Evolutionary conservation across 331 rosid species (phyloP).

Genomic region (Phaseolus coccineus): DNA sequence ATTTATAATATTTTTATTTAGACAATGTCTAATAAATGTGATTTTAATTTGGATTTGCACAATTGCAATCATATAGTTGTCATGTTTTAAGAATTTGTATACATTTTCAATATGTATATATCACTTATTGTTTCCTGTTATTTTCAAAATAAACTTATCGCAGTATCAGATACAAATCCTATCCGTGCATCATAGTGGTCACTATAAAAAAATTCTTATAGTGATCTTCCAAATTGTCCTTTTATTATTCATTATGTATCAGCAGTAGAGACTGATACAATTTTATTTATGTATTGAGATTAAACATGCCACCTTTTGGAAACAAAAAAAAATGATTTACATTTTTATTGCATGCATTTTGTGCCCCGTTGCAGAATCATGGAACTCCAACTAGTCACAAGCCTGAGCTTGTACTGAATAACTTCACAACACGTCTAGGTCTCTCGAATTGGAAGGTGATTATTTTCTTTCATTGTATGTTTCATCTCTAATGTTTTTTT

Average conservation of each 20-base stretch:
- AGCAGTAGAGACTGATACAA: constrained; percentile 8
- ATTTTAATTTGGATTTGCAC: no score
- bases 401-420: constrained; percentile 89
- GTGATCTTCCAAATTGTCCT: constrained; percentile 14
- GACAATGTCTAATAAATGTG: no score
- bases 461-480: constrained; percentile 19
- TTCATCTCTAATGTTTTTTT: neutral
- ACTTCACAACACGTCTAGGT: constrained; percentile 90
- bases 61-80: no score
- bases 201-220: neutral
- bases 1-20: no score
- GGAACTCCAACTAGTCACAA: constrained; percentile 89
- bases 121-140: no score
- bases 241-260: constrained; percentile 8
- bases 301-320: constrained; percentile 1
- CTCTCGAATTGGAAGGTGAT: constrained; percentile 87
- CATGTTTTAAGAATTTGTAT: no score
- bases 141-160: no score
- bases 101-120: no score
- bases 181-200: no score
- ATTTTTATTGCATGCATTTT: constrained; percentile 8
- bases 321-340: constrained; percentile 20
- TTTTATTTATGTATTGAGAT: constrained; percentile 14
- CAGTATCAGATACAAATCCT: no score
- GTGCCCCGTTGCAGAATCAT: constrained; percentile 62